Evolutionary conservation across 176 grass and related monocot genomes (phyloP).

Genomic region (Miscanthus lutarioriparius): DNA sequence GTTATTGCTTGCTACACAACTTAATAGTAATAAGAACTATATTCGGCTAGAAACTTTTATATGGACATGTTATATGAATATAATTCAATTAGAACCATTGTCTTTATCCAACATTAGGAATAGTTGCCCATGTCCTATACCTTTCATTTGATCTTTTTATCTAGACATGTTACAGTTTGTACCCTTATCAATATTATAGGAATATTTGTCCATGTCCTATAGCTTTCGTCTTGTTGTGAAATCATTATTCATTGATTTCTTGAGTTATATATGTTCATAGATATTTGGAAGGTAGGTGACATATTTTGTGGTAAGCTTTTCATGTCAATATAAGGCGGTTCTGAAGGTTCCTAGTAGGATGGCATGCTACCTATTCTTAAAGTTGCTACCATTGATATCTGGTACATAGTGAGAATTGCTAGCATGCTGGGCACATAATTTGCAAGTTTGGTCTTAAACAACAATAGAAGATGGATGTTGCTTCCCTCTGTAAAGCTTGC

Average conservation of each 20-base stretch:
- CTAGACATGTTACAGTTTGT: neutral
- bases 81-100: neutral
- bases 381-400: too few relatives aligned
- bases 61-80: conserved; percentile 9
- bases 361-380: too few relatives aligned
- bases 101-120: neutral
- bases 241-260: neutral
- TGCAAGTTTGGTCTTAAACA: too few relatives aligned
- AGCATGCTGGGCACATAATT: too few relatives aligned
- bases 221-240: neutral
- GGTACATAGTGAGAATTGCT: too few relatives aligned
- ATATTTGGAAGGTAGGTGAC: neutral
- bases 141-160: neutral
- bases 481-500: neutral
- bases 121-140: neutral
- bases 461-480: neutral
- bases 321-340: too few relatives aligned
- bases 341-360: too few relatives aligned
- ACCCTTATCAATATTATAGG: neutral
- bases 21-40: conserved; percentile 11
- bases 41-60: conserved; percentile 25
- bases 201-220: neutral
- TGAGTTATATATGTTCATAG: neutral
- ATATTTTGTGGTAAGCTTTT: neutral
- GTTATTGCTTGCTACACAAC: conserved; percentile 31